phyloP scores from a whole-genome alignment of 2,329 filamentous ascomycete species.

The Alternaria triticimaculans region DNA sequence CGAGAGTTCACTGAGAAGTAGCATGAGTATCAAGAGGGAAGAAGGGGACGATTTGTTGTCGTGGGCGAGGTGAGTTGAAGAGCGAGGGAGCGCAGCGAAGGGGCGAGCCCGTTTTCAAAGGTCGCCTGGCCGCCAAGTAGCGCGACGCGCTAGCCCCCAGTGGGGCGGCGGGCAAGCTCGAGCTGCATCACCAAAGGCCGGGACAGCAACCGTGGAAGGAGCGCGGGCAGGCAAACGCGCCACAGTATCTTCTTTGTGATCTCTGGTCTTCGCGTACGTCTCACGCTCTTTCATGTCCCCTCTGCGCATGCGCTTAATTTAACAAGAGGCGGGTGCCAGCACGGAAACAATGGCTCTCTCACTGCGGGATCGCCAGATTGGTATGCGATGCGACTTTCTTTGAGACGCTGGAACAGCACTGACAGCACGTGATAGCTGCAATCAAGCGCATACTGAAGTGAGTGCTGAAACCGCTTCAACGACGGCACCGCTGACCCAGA shows the following conservation, averaged over 20 bases:
- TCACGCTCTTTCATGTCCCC: neutral
- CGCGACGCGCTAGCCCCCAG: conserved; percentile 25
- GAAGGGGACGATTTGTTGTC: conserved; percentile 27
- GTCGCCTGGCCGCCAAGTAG: conserved; percentile 27
- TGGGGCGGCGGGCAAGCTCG: conserved; percentile 22
- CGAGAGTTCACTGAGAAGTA: conserved; percentile 46
- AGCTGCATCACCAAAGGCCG: conserved; percentile 14
- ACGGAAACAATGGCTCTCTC: conserved; percentile 40
- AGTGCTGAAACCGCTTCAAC: neutral
- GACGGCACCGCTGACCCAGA: neutral
- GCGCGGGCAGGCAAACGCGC: conserved; percentile 24
- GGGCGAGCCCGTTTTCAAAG: conserved; percentile 30
- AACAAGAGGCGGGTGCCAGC: conserved; percentile 34
- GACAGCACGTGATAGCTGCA: conserved; percentile 65
- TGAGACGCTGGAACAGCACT: conserved; percentile 2
- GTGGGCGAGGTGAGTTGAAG: conserved; percentile 34
- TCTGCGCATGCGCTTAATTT: conserved; percentile 32
- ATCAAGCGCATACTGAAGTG: conserved; percentile 91
- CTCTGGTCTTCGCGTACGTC: neutral
- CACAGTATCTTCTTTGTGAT: conserved; percentile 22
- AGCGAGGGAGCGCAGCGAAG: conserved; percentile 31
- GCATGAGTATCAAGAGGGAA: conserved; percentile 42
- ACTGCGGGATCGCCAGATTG: conserved; percentile 73
- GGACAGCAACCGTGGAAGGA: conserved; percentile 6
- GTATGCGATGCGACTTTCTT: conserved; percentile 16